These are phyloP conservation scores for Prunus dulcis DNA, from an alignment of 306 rosid genomes.

Conservation along the genomic window DNA sequence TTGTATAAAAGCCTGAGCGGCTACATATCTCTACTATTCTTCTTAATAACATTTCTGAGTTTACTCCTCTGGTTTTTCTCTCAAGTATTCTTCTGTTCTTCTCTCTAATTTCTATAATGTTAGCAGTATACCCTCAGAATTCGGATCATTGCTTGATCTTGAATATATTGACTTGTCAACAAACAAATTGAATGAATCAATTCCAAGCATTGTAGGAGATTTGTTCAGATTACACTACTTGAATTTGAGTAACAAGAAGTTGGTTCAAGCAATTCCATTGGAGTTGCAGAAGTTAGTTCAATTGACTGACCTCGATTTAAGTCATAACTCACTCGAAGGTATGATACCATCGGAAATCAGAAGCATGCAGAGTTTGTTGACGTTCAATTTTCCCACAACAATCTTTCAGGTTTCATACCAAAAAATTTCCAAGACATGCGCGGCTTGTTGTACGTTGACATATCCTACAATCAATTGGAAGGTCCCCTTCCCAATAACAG, in stretches of 20 bases:
- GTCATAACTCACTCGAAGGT: conserved; percentile 22
- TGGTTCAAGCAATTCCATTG: conserved; percentile 15
- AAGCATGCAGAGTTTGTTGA: conserved; percentile 4
- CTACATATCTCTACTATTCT: too few relatives aligned
- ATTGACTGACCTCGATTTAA: conserved; percentile 20
- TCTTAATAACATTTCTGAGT: too few relatives aligned
- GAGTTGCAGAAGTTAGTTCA: conserved; percentile 14
- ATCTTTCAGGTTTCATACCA: conserved; percentile 23
- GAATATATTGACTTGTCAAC: conserved; percentile 18
- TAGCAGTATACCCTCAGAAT: background rate
- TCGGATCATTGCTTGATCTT: conserved; percentile 9
- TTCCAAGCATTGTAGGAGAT: conserved; percentile 19
- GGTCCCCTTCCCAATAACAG: background rate
- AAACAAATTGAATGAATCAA: conserved; percentile 21
- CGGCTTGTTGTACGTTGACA: background rate
- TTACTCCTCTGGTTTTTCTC: too few relatives aligned
- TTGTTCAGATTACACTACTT: conserved; percentile 1
- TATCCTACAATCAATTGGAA: background rate
- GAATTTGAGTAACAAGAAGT: conserved; percentile 22
- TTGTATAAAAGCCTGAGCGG: too few relatives aligned
- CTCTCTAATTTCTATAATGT: too few relatives aligned
- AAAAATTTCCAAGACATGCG: background rate
- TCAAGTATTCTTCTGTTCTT: too few relatives aligned
- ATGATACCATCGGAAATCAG: conserved; percentile 21
- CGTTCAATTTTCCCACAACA: conserved; percentile 32